Evolutionary conservation across 345 rosid species (phyloP).

Genomic region (Cardamine chenopodiifolia): DNA sequence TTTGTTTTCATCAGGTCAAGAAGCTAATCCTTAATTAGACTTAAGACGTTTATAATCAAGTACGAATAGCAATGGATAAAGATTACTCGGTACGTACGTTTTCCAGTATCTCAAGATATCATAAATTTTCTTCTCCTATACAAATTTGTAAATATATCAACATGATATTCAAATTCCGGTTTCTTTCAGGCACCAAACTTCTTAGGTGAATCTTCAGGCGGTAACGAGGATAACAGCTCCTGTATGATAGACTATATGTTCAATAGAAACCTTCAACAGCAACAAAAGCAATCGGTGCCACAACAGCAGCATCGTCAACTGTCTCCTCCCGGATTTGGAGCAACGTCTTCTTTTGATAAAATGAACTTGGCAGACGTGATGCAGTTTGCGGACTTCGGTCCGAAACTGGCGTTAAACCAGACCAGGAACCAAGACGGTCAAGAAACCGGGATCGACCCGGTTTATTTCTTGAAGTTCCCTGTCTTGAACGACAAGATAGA

Average conservation of each 20-base stretch:
- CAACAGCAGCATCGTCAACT: constrained; percentile 52
- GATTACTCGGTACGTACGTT: constrained; percentile 65
- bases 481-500: constrained; percentile 64
- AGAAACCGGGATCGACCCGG: constrained; percentile 75
- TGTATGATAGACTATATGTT: constrained; percentile 69
- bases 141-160: constrained; percentile 34
- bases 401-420: constrained; percentile 69
- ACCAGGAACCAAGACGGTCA: constrained; percentile 60
- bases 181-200: constrained; percentile 53
- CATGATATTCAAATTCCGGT: constrained; percentile 34
- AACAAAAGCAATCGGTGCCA: constrained; percentile 45
- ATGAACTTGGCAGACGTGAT: constrained; percentile 82
- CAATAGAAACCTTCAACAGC: constrained; percentile 50
- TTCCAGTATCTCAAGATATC: background rate
- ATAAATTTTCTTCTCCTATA: background rate
- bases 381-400: constrained; percentile 90
- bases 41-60: constrained; percentile 28
- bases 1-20: constrained; percentile 19
- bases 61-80: constrained; percentile 60
- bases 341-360: constrained; percentile 62
- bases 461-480: constrained; percentile 84
- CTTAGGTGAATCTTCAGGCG: constrained; percentile 52
- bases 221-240: constrained; percentile 43
- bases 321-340: constrained; percentile 47
- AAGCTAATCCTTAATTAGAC: background rate